These are phyloP conservation scores for Ogataea thermomethanolica DNA, from an alignment of 805 yeast species.

Conservation along the genomic window DNA sequence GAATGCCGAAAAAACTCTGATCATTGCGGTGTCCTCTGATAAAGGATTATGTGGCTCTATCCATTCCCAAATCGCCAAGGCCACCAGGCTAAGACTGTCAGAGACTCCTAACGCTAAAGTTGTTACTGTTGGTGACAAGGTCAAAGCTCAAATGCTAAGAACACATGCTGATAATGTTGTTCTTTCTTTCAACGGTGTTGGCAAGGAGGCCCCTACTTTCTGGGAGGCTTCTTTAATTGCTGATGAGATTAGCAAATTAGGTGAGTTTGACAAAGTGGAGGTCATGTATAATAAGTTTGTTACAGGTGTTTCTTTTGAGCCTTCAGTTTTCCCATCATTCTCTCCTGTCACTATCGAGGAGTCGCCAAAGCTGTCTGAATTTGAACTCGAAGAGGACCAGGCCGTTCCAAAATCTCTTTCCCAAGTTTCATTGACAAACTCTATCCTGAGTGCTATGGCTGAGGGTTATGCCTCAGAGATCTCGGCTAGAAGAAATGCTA, in stretches of 20 bases:
- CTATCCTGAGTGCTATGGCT: slow-evolving; percentile 86
- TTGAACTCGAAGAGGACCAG: slow-evolving; percentile 71
- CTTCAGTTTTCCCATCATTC: slow-evolving; percentile 64
- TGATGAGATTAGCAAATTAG: slow-evolving; percentile 70
- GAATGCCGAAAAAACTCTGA: slow-evolving; percentile 54
- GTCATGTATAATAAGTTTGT: slow-evolving; percentile 84
- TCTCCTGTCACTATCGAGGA: slow-evolving; percentile 68
- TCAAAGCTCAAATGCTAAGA: slow-evolving; percentile 85
- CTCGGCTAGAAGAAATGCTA: slow-evolving; percentile 98
- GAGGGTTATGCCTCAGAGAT: slow-evolving; percentile 98
- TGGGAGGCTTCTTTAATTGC: slow-evolving; percentile 84
- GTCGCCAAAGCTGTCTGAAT: slow-evolving; percentile 82
- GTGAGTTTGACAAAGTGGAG: slow-evolving; percentile 73
- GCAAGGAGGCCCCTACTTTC: slow-evolving; percentile 96
- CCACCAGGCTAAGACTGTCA: slow-evolving; percentile 65
- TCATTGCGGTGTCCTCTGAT: slow-evolving; percentile 90
- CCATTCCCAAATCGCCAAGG: slow-evolving; percentile 91
- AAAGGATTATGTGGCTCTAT: slow-evolving; percentile 99
- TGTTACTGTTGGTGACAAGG: slow-evolving; percentile 92
- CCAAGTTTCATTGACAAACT: slow-evolving; percentile 88
- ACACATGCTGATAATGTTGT: slow-evolving; percentile 65
- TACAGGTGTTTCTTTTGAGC: slow-evolving; percentile 87
- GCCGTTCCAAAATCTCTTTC: slow-evolving; percentile 64
- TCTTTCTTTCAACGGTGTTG: slow-evolving; percentile 83
- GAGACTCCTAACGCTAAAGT: slow-evolving; percentile 70